Evolutionary conservation across 345 rosid species (phyloP).

Genomic region (Dipteronia sinensis): DNA sequence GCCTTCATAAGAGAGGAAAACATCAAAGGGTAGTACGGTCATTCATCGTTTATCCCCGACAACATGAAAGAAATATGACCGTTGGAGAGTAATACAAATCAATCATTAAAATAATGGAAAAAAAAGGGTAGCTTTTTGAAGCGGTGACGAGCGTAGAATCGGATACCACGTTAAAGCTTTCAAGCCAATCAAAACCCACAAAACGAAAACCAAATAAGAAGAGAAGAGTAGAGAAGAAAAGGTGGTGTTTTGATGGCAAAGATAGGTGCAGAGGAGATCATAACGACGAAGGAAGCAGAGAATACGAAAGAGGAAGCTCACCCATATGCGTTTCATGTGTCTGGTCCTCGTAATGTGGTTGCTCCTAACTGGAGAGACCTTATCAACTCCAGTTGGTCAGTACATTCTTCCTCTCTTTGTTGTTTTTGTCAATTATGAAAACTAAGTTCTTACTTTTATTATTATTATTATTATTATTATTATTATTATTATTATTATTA

Average conservation of each 20-base stretch:
- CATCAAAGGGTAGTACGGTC: constrained; percentile 30
- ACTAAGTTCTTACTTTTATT: not conserved
- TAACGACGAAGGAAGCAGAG: constrained; percentile 24
- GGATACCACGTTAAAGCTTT: constrained; percentile 26
- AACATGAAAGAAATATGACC: constrained; percentile 54
- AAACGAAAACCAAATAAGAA: not conserved
- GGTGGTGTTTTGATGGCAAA: constrained; percentile 38
- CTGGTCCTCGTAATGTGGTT: constrained; percentile 86
- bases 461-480: too few species aligned
- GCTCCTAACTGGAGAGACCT: constrained; percentile 97
- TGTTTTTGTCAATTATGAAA: not conserved
- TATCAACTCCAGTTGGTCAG: constrained; percentile 89
- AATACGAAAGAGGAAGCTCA: constrained; percentile 53
- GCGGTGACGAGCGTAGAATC: constrained; percentile 23
- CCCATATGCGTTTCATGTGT: constrained; percentile 90
- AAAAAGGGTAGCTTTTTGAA: not conserved
- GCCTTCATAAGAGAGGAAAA: too few species aligned
- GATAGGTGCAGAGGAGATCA: constrained; percentile 37
- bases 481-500: not conserved
- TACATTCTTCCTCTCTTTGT: not conserved
- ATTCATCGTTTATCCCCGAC: constrained; percentile 31
- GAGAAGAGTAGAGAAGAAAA: constrained; percentile 8
- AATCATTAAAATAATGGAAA: constrained; percentile 23
- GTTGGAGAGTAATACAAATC: constrained; percentile 43
- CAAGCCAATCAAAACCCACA: constrained; percentile 17